Conservation (phyloP, 139 green algal species). For the Dunaliella primolecta region DNA sequence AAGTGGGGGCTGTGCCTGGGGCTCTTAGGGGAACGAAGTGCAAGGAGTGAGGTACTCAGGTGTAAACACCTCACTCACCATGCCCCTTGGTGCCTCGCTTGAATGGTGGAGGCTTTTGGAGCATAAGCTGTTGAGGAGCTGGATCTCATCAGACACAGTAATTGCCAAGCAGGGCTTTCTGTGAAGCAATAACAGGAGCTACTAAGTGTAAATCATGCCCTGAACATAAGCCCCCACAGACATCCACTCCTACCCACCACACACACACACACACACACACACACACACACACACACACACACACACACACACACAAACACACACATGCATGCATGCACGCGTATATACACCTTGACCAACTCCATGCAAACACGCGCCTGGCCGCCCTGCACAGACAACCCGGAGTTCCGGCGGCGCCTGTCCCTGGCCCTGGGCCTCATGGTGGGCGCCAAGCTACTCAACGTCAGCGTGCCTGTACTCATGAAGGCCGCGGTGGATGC, state of each 20-base stretch:
- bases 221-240: background rate
- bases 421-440: slow-evolving; percentile 62
- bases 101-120: too few species aligned
- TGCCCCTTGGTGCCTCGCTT: too few species aligned
- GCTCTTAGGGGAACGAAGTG: too few species aligned
- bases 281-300: background rate
- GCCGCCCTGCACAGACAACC: slow-evolving; percentile 42
- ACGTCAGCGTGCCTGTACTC: slow-evolving; percentile 85
- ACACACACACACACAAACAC: background rate
- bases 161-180: too few species aligned
- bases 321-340: background rate
- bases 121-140: too few species aligned
- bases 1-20: too few species aligned
- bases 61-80: too few species aligned
- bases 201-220: too few species aligned
- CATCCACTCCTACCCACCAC: too few species aligned
- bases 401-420: slow-evolving; percentile 64
- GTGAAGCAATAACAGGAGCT: too few species aligned
- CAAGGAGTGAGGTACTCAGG: too few species aligned
- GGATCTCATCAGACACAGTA: too few species aligned
- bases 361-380: background rate
- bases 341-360: background rate
- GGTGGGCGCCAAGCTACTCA: slow-evolving; percentile 69
- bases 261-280: background rate
- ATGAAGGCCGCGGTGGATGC: slow-evolving; percentile 93